These are phyloP conservation scores for Onygenales sp. DNA, from an alignment of 2,329 filamentous ascomycete genomes.

Conservation along the genomic window DNA sequence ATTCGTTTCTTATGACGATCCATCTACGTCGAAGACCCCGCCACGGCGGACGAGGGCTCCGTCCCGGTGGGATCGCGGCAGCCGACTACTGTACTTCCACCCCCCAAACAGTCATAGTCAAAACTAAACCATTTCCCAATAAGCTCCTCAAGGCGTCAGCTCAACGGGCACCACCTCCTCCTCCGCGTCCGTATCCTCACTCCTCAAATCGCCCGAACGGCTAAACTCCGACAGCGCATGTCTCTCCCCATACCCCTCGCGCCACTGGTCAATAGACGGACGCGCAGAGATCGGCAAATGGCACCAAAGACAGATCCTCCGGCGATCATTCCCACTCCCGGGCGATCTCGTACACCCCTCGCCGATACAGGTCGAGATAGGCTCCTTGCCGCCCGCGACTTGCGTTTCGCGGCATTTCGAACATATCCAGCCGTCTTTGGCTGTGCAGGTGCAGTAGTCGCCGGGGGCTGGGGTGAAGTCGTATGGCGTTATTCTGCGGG, in stretches of 20 bases:
- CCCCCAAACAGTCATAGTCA: too few species aligned
- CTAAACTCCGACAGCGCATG: not conserved
- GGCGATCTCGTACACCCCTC: slow-evolving; percentile 14
- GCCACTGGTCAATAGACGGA: slow-evolving; percentile 2
- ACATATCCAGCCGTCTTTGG: slow-evolving; percentile 20
- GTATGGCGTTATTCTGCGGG: slow-evolving; percentile 7
- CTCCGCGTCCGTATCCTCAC: not conserved
- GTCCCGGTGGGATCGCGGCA: too few species aligned
- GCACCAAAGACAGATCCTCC: slow-evolving; percentile 25
- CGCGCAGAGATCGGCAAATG: slow-evolving; percentile 12
- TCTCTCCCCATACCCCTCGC: slow-evolving; percentile 7
- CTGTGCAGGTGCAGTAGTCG: slow-evolving; percentile 19
- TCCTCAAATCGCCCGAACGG: not conserved
- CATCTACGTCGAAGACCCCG: too few species aligned
- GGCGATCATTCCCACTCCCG: slow-evolving; percentile 16
- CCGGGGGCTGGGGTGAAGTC: slow-evolving; percentile 8
- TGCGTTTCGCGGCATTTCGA: slow-evolving; percentile 19
- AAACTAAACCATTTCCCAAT: too few species aligned
- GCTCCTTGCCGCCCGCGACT: slow-evolving; percentile 13
- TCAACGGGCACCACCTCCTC: not conserved
- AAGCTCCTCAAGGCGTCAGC: too few species aligned
- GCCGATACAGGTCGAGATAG: slow-evolving; percentile 15
- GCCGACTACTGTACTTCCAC: too few species aligned
- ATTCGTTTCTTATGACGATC: too few species aligned
- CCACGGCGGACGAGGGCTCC: too few species aligned